Conservation (phyloP, 148 eudicot species). For the Vaccinium myrtillus region DNA sequence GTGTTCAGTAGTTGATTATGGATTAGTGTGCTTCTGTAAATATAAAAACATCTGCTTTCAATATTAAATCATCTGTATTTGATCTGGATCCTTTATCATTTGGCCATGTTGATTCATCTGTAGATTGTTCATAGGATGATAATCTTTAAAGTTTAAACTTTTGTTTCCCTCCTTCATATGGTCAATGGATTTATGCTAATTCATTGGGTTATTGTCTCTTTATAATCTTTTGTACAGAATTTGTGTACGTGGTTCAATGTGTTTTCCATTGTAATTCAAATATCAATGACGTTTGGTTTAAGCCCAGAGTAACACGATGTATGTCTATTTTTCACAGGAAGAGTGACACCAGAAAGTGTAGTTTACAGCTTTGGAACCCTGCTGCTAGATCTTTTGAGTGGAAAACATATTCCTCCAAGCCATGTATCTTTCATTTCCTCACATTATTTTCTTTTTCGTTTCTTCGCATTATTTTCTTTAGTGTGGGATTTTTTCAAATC, state of each 20-base stretch:
- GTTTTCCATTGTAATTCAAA: background rate
- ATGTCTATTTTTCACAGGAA: constrained; percentile 36
- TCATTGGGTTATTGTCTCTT: background rate
- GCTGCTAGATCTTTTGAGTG: constrained; percentile 75
- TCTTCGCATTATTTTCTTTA: background rate
- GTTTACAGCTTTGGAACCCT: constrained; percentile 74
- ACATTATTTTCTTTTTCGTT: background rate
- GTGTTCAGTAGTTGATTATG: background rate
- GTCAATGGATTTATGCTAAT: background rate
- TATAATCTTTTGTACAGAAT: background rate
- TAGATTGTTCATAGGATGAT: background rate
- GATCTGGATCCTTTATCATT: background rate
- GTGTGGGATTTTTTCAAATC: background rate
- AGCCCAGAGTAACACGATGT: background rate
- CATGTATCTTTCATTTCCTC: constrained; percentile 39
- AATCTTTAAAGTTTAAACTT: background rate
- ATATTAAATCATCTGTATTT: background rate
- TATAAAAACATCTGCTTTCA: background rate
- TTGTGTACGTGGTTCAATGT: background rate
- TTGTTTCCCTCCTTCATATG: background rate
- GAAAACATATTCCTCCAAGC: constrained; percentile 80
- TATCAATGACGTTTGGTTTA: background rate
- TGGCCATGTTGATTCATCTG: no score
- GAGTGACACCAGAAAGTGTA: constrained; percentile 69
- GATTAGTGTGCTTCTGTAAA: background rate